A percentile compares a stretch with the other conserved stretches of the same genome.
Evolutionary conservation across 73 alveolate genomes (phyloP).

Genomic region (Paramecium sexaurelia): DNA sequence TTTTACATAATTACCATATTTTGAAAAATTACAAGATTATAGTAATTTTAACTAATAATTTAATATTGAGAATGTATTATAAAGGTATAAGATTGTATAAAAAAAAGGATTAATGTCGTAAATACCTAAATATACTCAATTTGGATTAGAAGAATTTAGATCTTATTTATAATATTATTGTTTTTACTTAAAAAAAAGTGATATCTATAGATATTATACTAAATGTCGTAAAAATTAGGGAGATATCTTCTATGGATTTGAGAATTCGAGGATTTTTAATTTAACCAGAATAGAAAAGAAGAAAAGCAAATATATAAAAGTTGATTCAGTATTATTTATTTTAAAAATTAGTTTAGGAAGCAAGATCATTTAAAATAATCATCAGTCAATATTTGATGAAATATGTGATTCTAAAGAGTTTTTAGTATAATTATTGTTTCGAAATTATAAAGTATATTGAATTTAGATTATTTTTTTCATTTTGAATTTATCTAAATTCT

Average conservation of each 20-base stretch:
- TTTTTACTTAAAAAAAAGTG: neutral
- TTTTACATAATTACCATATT: neutral
- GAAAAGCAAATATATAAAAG: neutral
- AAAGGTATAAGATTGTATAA: neutral
- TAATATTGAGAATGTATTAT: neutral
- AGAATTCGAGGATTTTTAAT: neutral
- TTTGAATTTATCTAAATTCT: neutral
- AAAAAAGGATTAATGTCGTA: neutral
- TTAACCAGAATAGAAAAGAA: neutral
- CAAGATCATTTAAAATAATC: neutral
- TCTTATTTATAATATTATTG: constrained; percentile 2
- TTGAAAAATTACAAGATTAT: neutral
- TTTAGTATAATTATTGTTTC: neutral
- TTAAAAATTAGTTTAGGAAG: neutral
- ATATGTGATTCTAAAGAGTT: neutral
- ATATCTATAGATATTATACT: neutral
- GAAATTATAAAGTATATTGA: neutral
- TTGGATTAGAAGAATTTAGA: neutral
- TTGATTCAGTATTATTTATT: neutral
- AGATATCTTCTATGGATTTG: neutral
- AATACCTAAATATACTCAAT: neutral
- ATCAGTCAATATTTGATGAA: neutral
- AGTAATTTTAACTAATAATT: neutral
- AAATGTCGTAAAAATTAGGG: neutral
- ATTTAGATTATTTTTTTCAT: neutral